These are phyloP conservation scores for Pythium coloratum DNA, from an alignment of 352 stramenopile genomes.

Conservation along the genomic window DNA sequence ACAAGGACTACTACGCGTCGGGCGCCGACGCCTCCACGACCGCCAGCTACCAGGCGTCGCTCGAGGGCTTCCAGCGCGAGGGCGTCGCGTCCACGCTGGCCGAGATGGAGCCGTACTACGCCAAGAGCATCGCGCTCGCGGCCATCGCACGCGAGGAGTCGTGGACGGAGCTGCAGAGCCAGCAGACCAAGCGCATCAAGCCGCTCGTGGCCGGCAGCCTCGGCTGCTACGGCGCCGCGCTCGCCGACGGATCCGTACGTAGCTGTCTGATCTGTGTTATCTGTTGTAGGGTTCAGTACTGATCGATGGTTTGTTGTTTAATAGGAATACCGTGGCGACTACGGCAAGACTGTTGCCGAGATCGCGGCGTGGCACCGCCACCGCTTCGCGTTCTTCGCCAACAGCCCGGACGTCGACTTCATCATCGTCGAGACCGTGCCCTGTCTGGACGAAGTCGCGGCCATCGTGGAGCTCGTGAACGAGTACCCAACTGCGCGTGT, in stretches of 20 bases:
- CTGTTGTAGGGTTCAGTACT: background rate
- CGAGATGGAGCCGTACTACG: constrained; percentile 66
- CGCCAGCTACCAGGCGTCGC: constrained; percentile 85
- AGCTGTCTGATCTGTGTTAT: background rate
- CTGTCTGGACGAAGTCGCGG: constrained; percentile 78
- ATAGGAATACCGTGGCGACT: constrained; percentile 86
- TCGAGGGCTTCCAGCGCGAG: constrained; percentile 78
- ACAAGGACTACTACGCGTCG: constrained; percentile 74
- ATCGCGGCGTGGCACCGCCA: constrained; percentile 77
- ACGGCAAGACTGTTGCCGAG: constrained; percentile 62
- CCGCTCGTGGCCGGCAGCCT: constrained; percentile 83
- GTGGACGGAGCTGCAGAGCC: constrained; percentile 45
- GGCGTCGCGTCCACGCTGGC: constrained; percentile 35
- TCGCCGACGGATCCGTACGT: constrained; percentile 83
- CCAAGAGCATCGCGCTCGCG: constrained; percentile 75
- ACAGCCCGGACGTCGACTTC: constrained; percentile 57
- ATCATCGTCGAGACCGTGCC: constrained; percentile 87
- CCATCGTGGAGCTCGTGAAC: constrained; percentile 78
- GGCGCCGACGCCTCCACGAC: constrained; percentile 83
- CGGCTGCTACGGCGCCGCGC: constrained; percentile 79
- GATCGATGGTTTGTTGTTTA: background rate
- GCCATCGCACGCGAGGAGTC: constrained; percentile 58
- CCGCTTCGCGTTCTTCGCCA: constrained; percentile 69
- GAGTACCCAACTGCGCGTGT: constrained; percentile 48
- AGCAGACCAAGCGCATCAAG: constrained; percentile 41